These are phyloP conservation scores for Fragilariopsis cylindrus DNA, from an alignment of 108 stramenopile genomes.

Conservation along the genomic window DNA sequence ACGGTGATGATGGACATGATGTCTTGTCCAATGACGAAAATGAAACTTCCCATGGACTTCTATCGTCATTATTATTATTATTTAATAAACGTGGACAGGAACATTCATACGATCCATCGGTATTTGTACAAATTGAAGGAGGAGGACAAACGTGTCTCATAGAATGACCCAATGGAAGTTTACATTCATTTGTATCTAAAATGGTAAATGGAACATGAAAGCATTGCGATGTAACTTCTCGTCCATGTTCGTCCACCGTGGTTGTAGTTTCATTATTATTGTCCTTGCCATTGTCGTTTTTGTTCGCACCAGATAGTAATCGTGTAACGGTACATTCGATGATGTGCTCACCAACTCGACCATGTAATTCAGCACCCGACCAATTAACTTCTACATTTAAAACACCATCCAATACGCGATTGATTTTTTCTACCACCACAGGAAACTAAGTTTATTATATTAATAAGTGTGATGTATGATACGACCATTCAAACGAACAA, in stretches of 20 bases:
- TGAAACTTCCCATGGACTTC: conserved; percentile 71
- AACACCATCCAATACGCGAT: conserved; percentile 79
- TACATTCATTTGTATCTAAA: conserved; percentile 88
- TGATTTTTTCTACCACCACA: conserved; percentile 72
- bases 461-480: not conserved
- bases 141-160: conserved; percentile 79
- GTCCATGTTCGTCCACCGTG: conserved; percentile 39
- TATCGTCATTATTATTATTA: conserved; percentile 20
- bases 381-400: conserved; percentile 85
- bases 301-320: conserved; percentile 13
- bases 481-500: not conserved
- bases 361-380: conserved; percentile 79
- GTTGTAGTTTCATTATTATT: conserved; percentile 13
- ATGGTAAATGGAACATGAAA: conserved; percentile 88
- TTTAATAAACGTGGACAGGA: conserved; percentile 58
- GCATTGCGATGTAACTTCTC: conserved; percentile 66
- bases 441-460: conserved; percentile 42
- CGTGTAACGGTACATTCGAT: conserved; percentile 78
- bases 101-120: conserved; percentile 90
- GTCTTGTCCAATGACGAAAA: conserved; percentile 37
- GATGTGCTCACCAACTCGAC: conserved; percentile 77
- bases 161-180: conserved; percentile 55
- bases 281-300: conserved; percentile 16
- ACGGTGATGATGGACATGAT: conserved; percentile 52
- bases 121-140: conserved; percentile 82